These are phyloP conservation scores for Glonium stellatum DNA, from an alignment of 495 filamentous ascomycete species.

Conservation along the genomic window DNA sequence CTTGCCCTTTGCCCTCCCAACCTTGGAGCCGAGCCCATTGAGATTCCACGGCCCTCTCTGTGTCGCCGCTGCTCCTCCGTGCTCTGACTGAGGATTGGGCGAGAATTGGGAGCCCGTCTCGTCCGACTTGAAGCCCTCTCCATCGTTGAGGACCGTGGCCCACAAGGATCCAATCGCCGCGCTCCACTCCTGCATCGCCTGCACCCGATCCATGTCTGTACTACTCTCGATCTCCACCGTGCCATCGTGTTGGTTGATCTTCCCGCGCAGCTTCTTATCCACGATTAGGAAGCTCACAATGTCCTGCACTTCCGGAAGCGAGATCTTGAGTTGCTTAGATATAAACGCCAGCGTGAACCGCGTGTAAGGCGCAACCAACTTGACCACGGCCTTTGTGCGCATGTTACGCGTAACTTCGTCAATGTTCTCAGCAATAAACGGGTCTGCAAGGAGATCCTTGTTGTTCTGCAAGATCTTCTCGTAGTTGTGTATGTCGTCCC, in stretches of 20 bases:
- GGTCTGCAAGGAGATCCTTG: slow-evolving; percentile 80
- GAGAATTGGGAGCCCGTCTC: slow-evolving; percentile 28
- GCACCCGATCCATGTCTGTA: slow-evolving; percentile 65
- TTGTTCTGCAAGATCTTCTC: slow-evolving; percentile 81
- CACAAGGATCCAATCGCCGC: slow-evolving; percentile 51
- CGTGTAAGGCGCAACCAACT: slow-evolving; percentile 90
- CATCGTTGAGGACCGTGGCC: slow-evolving; percentile 36
- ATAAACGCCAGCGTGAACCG: slow-evolving; percentile 83
- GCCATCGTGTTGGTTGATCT: slow-evolving; percentile 81
- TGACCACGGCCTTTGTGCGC: slow-evolving; percentile 90
- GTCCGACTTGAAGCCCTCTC: slow-evolving; percentile 39
- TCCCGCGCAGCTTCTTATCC: slow-evolving; percentile 75
- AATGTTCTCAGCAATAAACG: slow-evolving; percentile 98
- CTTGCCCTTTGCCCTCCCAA: slow-evolving; percentile 24
- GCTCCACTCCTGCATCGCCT: slow-evolving; percentile 67
- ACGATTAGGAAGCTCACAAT: slow-evolving; percentile 90
- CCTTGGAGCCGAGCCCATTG: slow-evolving; percentile 12
- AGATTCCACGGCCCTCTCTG: slow-evolving; percentile 12
- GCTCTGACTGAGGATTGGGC: slow-evolving; percentile 12
- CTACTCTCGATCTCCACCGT: slow-evolving; percentile 72
- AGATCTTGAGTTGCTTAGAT: slow-evolving; percentile 76
- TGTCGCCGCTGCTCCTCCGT: slow-evolving; percentile 3
- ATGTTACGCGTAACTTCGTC: slow-evolving; percentile 98
- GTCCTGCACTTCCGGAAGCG: slow-evolving; percentile 78
- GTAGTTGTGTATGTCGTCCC: slow-evolving; percentile 88